phyloP scores from a whole-genome alignment of 441 rosid species.

The Hura crepitans region DNA sequence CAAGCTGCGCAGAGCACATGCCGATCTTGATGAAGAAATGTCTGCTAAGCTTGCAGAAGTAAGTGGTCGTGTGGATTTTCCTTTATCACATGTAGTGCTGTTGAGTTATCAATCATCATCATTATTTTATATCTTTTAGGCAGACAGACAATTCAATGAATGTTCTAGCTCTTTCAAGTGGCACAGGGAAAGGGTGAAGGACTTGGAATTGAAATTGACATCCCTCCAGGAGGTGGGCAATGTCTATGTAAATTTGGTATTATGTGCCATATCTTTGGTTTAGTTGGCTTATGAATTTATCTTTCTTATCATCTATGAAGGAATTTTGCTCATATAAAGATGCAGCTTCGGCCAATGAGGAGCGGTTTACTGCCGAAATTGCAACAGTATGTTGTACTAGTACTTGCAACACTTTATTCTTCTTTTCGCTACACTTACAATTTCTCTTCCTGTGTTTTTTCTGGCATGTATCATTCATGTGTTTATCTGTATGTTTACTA shows the following conservation, averaged over 20 bases:
- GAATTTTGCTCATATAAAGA: constrained; percentile 69
- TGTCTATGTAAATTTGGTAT: background rate
- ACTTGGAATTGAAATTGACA: constrained; percentile 50
- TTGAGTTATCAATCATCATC: constrained; percentile 29
- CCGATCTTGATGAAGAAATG: constrained; percentile 75
- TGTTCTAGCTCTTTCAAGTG: constrained; percentile 62
- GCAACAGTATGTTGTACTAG: constrained; percentile 55
- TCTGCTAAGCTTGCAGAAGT: constrained; percentile 76
- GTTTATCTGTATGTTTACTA: too few relatives aligned
- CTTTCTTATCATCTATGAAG: constrained; percentile 36
- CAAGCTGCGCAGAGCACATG: constrained; percentile 56
- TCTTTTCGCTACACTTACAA: background rate
- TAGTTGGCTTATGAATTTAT: constrained; percentile 17
- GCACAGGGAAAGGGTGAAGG: constrained; percentile 76
- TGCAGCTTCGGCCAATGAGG: constrained; percentile 64
- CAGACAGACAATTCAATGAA: constrained; percentile 54
- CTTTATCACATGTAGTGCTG: background rate
- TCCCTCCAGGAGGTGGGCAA: constrained; percentile 62
- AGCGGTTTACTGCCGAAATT: constrained; percentile 65
- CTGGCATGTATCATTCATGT: too few relatives aligned
- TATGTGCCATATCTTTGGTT: constrained; percentile 16
- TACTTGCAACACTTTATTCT: background rate
- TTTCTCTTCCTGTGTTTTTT: background rate
- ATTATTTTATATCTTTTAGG: constrained; percentile 38
- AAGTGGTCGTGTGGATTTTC: constrained; percentile 13